Percentiles rank a stretch among this genome's conserved stretches.
Conservation (phyloP, 2,329 filamentous ascomycete genomes). For the Graphilbum ipis-grandicollis region DNA sequence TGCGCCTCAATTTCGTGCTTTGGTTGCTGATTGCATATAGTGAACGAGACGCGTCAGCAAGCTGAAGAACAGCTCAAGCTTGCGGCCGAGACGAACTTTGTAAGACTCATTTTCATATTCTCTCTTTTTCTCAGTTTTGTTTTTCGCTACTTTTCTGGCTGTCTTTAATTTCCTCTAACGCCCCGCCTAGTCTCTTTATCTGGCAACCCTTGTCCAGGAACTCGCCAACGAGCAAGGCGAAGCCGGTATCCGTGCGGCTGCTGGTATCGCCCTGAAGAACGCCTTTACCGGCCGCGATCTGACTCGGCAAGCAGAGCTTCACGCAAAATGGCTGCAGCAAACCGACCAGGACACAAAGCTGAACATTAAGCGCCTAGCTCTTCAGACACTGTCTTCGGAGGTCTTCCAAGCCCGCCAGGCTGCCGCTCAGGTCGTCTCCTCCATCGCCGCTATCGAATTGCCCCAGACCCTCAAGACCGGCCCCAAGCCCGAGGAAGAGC, state of each 20-base stretch:
- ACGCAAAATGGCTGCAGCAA: slow-evolving; percentile 80
- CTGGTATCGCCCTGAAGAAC: slow-evolving; percentile 95
- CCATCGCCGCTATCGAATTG: slow-evolving; percentile 87
- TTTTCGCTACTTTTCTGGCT: slow-evolving; percentile 6
- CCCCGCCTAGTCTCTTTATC: slow-evolving; percentile 65
- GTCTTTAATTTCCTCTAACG: no score
- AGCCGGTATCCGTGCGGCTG: slow-evolving; percentile 76
- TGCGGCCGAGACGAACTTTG: slow-evolving; percentile 89
- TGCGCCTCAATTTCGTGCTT: background rate
- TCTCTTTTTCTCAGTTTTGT: background rate
- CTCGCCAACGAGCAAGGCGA: slow-evolving; percentile 79
- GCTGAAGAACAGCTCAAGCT: slow-evolving; percentile 89
- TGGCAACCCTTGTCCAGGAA: slow-evolving; percentile 81
- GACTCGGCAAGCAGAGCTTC: slow-evolving; percentile 70
- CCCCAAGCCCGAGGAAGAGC: slow-evolving; percentile 10
- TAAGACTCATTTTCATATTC: slow-evolving; percentile 23
- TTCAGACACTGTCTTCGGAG: slow-evolving; percentile 67
- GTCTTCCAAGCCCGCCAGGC: slow-evolving; percentile 75
- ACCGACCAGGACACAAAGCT: slow-evolving; percentile 69
- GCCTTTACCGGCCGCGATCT: slow-evolving; percentile 90
- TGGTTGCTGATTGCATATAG: slow-evolving; percentile 25
- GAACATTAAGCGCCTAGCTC: slow-evolving; percentile 75
- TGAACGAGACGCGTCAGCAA: slow-evolving; percentile 74
- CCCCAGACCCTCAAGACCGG: slow-evolving; percentile 72
- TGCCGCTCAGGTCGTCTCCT: slow-evolving; percentile 85